Conservation (phyloP, 306 rosid species). For the Cucurbita maxima region DNA sequence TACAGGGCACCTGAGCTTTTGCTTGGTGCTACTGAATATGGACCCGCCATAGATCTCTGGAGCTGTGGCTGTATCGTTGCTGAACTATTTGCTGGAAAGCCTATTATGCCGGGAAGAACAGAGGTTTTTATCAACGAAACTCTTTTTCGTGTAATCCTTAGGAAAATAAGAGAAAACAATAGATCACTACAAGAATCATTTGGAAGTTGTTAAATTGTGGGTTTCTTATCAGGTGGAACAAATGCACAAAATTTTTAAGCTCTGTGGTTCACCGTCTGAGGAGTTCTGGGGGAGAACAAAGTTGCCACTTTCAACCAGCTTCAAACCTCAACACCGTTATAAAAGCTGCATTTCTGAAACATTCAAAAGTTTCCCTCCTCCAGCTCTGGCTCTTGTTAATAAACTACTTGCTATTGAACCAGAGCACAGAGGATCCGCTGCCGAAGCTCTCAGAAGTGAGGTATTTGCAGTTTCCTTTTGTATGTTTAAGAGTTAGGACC, state of each 20-base stretch:
- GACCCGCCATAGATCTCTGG: slow-evolving; percentile 72
- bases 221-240: slow-evolving; percentile 61
- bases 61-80: slow-evolving; percentile 89
- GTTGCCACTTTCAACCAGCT: slow-evolving; percentile 77
- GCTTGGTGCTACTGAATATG: slow-evolving; percentile 76
- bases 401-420: slow-evolving; percentile 64
- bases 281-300: slow-evolving; percentile 70
- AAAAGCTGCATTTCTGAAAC: slow-evolving; percentile 42
- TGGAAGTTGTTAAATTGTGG: neutral
- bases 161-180: neutral
- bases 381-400: slow-evolving; percentile 56
- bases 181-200: neutral
- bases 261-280: slow-evolving; percentile 85
- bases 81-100: slow-evolving; percentile 65
- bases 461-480: slow-evolving; percentile 17
- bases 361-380: slow-evolving; percentile 40
- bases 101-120: slow-evolving; percentile 94
- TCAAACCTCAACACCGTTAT: slow-evolving; percentile 67
- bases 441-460: slow-evolving; percentile 51
- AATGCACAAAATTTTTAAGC: slow-evolving; percentile 89
- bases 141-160: neutral
- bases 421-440: slow-evolving; percentile 54
- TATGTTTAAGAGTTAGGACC: too few relatives aligned
- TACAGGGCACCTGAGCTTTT: slow-evolving; percentile 93
- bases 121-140: slow-evolving; percentile 39